Percentiles rank a stretch among this genome's conserved stretches.
Evolutionary conservation across 1,284 basidiomycete species (phyloP).

Genomic region (Cystobasidium sp.): DNA sequence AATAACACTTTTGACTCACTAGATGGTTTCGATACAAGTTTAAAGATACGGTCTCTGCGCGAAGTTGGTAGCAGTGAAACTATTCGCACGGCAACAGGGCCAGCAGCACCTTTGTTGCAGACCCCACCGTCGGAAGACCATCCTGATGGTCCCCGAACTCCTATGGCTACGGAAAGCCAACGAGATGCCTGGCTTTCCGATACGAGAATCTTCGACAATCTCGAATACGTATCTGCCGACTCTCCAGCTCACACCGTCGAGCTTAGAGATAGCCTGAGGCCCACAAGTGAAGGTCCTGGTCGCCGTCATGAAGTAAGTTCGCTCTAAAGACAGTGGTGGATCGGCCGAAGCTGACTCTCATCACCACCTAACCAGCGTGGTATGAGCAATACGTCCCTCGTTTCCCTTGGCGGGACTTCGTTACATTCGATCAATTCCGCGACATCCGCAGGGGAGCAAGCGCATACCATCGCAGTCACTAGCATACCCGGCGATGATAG

Average conservation of each 20-base stretch:
- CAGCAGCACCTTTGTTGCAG: neutral
- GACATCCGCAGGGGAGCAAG: constrained; percentile 29
- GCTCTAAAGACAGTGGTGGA: neutral
- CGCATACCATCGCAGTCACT: constrained; percentile 48
- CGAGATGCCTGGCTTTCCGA: constrained; percentile 13
- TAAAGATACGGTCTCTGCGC: neutral
- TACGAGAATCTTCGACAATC: constrained; percentile 37
- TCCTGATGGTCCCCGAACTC: neutral
- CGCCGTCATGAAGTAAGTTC: constrained; percentile 13
- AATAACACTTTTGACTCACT: constrained; percentile 14
- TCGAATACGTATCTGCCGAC: constrained; percentile 9
- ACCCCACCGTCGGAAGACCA: neutral
- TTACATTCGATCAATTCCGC: constrained; percentile 43
- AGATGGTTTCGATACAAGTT: constrained; percentile 3
- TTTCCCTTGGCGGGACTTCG: constrained; percentile 42
- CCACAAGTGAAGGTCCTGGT: neutral
- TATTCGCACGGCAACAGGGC: constrained; percentile 18
- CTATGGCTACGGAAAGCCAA: neutral
- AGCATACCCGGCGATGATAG: constrained; percentile 73
- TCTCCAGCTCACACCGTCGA: neutral
- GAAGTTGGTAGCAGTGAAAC: constrained; percentile 41
- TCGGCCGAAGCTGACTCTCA: constrained; percentile 20
- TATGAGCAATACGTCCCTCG: constrained; percentile 43
- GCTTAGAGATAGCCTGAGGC: neutral
- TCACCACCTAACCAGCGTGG: constrained; percentile 37